Conservation (phyloP, 139 green algal genomes). For the Chlamydomonas sp. region DNA sequence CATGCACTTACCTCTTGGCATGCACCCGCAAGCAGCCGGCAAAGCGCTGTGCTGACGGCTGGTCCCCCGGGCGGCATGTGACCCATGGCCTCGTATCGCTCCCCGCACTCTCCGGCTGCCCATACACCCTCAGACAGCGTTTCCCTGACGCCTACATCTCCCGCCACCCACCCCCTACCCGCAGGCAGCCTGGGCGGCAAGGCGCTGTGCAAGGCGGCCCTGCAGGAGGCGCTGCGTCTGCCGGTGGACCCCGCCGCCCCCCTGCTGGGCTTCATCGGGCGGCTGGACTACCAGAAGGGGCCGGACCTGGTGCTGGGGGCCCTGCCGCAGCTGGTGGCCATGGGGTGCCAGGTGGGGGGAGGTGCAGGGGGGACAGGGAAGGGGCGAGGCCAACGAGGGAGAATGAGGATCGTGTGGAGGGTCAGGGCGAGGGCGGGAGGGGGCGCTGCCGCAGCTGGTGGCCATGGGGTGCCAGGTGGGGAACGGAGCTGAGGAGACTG, state of each 20-base stretch:
- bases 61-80: too few species aligned
- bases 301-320: slow-evolving; percentile 76
- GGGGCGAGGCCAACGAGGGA: not conserved
- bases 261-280: slow-evolving; percentile 79
- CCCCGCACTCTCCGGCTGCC: not conserved
- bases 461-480: slow-evolving; percentile 61
- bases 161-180: not conserved
- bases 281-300: slow-evolving; percentile 85
- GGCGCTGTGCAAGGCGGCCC: slow-evolving; percentile 66
- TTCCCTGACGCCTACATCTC: slow-evolving; percentile 12
- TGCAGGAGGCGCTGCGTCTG: slow-evolving; percentile 72
- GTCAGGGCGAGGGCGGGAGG: slow-evolving; percentile 43
- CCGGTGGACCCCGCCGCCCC: slow-evolving; percentile 50
- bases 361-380: not conserved
- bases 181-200: slow-evolving; percentile 63
- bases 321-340: slow-evolving; percentile 48
- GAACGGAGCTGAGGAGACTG: too few species aligned
- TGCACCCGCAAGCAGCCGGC: too few species aligned
- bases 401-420: too few species aligned
- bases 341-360: slow-evolving; percentile 60
- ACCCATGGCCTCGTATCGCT: too few species aligned
- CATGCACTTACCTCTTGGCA: too few species aligned
- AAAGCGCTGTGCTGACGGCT: too few species aligned
- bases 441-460: slow-evolving; percentile 56
- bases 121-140: not conserved